Conservation (phyloP, 805 yeast genomes). For the Metschnikowia sp. region DNA sequence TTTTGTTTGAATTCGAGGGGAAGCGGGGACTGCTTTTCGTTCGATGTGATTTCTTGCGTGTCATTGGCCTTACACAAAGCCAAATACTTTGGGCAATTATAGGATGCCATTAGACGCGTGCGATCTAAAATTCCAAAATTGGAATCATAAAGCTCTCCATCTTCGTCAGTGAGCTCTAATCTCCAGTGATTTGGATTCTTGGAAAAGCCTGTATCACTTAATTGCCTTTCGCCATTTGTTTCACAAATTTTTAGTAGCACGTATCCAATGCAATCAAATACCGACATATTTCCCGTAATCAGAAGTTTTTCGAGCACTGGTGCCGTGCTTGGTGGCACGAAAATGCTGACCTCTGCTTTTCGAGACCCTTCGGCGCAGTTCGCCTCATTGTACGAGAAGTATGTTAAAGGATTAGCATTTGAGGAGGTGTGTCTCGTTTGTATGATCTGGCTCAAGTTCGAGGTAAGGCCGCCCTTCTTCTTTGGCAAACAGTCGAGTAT, state of each 20-base stretch:
- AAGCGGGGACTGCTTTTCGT: slow-evolving; percentile 54
- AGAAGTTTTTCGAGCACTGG: slow-evolving; percentile 25
- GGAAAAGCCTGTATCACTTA: background rate
- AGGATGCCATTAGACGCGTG: slow-evolving; percentile 58
- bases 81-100: slow-evolving; percentile 74
- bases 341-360: slow-evolving; percentile 23
- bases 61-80: slow-evolving; percentile 64
- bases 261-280: slow-evolving; percentile 41
- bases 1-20: slow-evolving; percentile 39
- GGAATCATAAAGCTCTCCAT: slow-evolving; percentile 88
- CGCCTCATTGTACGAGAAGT: slow-evolving; percentile 38
- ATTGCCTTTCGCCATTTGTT: slow-evolving; percentile 12
- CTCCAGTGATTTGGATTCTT: slow-evolving; percentile 70
- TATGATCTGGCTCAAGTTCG: slow-evolving; percentile 39
- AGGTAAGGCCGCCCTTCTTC: background rate
- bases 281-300: slow-evolving; percentile 26
- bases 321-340: slow-evolving; percentile 30
- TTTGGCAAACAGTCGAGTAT: slow-evolving; percentile 8
- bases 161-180: slow-evolving; percentile 83
- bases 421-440: slow-evolving; percentile 32
- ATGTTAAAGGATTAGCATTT: slow-evolving; percentile 43
- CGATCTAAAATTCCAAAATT: slow-evolving; percentile 80
- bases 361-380: slow-evolving; percentile 14
- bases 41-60: slow-evolving; percentile 40
- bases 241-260: slow-evolving; percentile 30